phyloP scores from a whole-genome alignment of 2,329 filamentous ascomycete genomes.

The Clarireedia homoeocarpa region DNA sequence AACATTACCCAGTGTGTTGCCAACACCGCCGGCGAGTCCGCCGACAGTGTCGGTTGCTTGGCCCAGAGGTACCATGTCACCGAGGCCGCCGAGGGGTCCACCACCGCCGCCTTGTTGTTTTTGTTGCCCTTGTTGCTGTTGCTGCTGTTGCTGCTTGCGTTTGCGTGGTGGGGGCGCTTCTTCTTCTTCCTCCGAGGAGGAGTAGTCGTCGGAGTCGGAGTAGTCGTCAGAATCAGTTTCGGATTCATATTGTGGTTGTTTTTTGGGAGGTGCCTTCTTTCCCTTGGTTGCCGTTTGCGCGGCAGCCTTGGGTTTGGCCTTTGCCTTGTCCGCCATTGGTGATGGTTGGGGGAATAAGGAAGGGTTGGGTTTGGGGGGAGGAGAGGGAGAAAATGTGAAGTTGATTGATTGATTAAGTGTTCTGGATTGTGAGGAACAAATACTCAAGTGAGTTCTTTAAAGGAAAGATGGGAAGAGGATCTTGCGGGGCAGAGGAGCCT shows the following conservation, averaged over 20 bases:
- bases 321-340: not conserved
- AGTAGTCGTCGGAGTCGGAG: slow-evolving; percentile 5
- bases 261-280: slow-evolving; percentile 4
- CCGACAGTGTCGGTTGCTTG: slow-evolving; percentile 4
- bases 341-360: not conserved
- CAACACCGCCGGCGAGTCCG: slow-evolving; percentile 1
- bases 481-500: not conserved
- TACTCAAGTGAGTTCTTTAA: slow-evolving; percentile 5
- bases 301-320: slow-evolving; percentile 4
- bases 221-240: not conserved
- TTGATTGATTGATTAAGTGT: not conserved
- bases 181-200: slow-evolving; percentile 5
- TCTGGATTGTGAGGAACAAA: not conserved
- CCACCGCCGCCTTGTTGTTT: slow-evolving; percentile 1
- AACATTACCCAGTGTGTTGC: slow-evolving; percentile 4
- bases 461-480: slow-evolving; percentile 4
- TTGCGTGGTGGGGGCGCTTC: slow-evolving; percentile 6
- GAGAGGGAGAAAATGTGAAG: not conserved
- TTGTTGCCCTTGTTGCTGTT: slow-evolving; percentile 2
- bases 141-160: slow-evolving; percentile 4
- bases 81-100: not conserved
- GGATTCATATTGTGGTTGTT: not conserved
- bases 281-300: slow-evolving; percentile 3
- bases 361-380: not conserved
- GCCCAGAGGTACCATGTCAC: slow-evolving; percentile 7